Base-by-base conservation (phyloP, 2,329 filamentous ascomycete species). In the Xenoacremonium recifei region DNA sequence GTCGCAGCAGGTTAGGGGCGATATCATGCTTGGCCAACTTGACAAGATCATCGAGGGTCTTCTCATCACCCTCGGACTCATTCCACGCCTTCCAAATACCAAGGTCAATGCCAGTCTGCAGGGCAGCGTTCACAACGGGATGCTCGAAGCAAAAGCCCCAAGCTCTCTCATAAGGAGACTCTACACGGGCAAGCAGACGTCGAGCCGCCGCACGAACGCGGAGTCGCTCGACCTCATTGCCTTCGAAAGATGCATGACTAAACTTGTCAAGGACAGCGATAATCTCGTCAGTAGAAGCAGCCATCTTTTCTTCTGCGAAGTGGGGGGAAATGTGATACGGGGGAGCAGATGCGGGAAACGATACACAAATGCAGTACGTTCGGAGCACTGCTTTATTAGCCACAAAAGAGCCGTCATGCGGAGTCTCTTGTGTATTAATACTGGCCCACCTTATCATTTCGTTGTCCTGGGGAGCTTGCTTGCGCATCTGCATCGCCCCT, bases 141-240 rank as follows among this genome's bases (percentile, higher is more conserved):
- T 53, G 50, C 12, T 53, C 50, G 7, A 52, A 53, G 12, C 47
- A 50, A 17, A 53, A 53, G 0, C 50, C 50, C 50, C 50, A 53
- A 3, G 50, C 50, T 21, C 49, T 17, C 5, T 53, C 50, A 2
- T 53, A 50, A 1, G 50, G 47, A 0, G 42, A 29, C 25, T 53
- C 49, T 1, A 53, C 30, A 19, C 42, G 32, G 5, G 49, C 47
- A 25, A 53, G 32, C 0, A 53, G 11, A 0, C 36, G 44, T n/a
- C 50, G 50, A 0, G 49, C 49, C 0, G 49, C 47, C 0, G 47
- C 49, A 4, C 50, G 47, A 35, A 53, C 44, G 4, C 49, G 36
- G 1, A 53, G 44, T 12, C 50, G 47, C 4, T 53, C 50, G n/a
- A 48, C 49, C 31, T 53, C 50, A 37, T 44, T 30, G 0, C 12